Base-by-base conservation (phyloP, 345 rosid species). In the Toxicodendron radicans region DNA sequence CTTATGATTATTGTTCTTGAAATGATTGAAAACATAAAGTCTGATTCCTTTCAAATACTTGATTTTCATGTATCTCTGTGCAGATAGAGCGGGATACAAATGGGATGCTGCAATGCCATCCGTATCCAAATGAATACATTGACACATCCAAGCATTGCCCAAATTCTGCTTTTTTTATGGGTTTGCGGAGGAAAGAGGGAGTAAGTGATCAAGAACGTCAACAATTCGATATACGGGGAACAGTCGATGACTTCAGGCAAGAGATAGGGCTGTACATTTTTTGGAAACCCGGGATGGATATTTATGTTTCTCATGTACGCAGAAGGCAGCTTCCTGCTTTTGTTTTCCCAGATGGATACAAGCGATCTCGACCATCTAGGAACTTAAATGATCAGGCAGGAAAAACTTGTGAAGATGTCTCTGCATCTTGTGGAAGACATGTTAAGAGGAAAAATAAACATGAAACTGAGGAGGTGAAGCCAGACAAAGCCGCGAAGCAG, bases 271-370 rank as follows among this genome's bases (percentile, higher is more conserved):
- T 79, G 89, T 86, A 87, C 75, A 52, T 77, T 85, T 85, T 83
- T 69, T 85, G 91, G 95, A 91, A 91, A 75, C 93, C 89, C 32
- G 91, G 95, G 77, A 91, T 88, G 95, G 89, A 87, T 59, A 80
- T 88, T 58, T 82, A 45, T 69, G 90, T 91, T 78, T 87, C 89
- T 77, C 95, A 91, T 84, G 93, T 86, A 63, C 88, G 89, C 77
- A 86, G 91, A 71, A 88, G 86, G 75, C 87, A 84, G 81, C 87
- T 91, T 70, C 95, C 95, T 41, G 73, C 79, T 51, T 91, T 84
- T 79, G 90, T 88, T 76, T 91, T 85, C 54, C 93, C 93, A 17
- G 89, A 80, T 79, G 96, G 92, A 51, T 78, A 81, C 70, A 85
- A 72, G 72, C 78, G 87, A 58, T 72, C 82, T 77, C 90, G 87